A percentile compares a stretch with the other conserved stretches of the same genome.
Evolutionary conservation across 2,329 filamentous ascomycete genomes (phyloP).

Genomic region (Hirsutella minnesotensis): DNA sequence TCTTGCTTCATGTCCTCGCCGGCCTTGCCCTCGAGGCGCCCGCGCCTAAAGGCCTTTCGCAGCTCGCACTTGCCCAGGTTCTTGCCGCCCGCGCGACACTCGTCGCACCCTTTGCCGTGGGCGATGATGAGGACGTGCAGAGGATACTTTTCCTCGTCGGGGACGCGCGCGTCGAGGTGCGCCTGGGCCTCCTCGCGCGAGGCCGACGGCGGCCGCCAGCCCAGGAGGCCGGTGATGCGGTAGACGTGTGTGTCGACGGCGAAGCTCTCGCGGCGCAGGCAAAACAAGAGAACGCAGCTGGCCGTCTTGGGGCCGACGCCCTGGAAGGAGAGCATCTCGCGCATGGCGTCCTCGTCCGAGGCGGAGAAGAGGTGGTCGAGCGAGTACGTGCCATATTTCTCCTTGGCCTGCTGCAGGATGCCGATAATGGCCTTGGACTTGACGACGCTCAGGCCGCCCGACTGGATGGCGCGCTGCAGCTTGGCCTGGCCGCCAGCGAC

Average conservation of each 20-base stretch:
- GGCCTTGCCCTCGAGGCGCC: conserved; percentile 11
- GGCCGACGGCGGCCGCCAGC: conserved; percentile 31
- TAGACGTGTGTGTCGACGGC: conserved; percentile 43
- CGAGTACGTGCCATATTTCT: conserved; percentile 27
- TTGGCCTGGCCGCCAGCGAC: conserved; percentile 24
- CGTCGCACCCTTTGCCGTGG: conserved; percentile 32
- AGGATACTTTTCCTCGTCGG: conserved; percentile 36
- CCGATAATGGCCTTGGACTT: conserved; percentile 63
- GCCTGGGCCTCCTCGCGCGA: conserved; percentile 34
- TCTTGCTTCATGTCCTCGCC: conserved; percentile 7
- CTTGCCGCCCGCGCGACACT: conserved; percentile 33
- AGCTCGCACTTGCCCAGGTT: conserved; percentile 26
- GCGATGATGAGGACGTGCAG: conserved; percentile 36
- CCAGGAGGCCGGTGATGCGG: conserved; percentile 34
- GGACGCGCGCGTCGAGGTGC: conserved; percentile 35
- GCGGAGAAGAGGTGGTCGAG: conserved; percentile 35
- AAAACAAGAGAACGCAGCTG: conserved; percentile 40
- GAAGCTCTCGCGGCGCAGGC: conserved; percentile 33
- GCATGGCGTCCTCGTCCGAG: conserved; percentile 34
- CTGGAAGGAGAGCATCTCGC: conserved; percentile 34
- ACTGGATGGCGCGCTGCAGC: conserved; percentile 50
- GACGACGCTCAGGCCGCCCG: conserved; percentile 57
- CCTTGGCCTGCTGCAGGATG: conserved; percentile 53
- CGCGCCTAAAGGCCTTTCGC: conserved; percentile 23
- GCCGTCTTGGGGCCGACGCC: conserved; percentile 45